Evolutionary conservation across 1,284 basidiomycete species (phyloP).

Genomic region (Malassezia brasiliensis): DNA sequence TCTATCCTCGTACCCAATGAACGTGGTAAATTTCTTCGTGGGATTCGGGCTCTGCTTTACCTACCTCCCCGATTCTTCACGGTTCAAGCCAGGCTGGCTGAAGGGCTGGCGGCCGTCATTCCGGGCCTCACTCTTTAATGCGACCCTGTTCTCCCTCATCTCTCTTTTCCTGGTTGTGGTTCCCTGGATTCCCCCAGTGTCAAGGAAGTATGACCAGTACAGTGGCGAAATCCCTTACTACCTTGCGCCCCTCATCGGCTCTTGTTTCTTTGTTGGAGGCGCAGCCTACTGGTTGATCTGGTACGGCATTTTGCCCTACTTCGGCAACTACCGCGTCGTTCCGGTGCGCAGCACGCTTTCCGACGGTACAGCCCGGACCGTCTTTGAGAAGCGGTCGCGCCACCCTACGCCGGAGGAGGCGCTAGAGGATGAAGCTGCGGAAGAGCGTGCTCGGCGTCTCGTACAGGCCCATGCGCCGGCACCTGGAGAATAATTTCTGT

Average conservation of each 20-base stretch:
- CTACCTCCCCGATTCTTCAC: constrained; percentile 20
- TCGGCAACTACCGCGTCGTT: constrained; percentile 52
- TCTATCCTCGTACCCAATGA: constrained; percentile 55
- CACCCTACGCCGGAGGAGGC: background rate
- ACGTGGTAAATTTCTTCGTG: constrained; percentile 53
- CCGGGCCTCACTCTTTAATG: constrained; percentile 52
- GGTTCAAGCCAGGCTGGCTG: constrained; percentile 16
- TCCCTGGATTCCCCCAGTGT: constrained; percentile 54
- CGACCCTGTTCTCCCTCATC: constrained; percentile 55
- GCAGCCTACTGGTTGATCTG: constrained; percentile 57
- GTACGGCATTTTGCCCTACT: constrained; percentile 50
- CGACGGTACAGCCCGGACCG: constrained; percentile 57
- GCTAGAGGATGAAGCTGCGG: no score
- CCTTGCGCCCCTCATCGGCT: constrained; percentile 24
- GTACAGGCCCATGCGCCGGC: no score
- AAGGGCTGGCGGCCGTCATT: constrained; percentile 32
- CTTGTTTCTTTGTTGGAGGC: constrained; percentile 48
- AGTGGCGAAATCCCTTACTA: constrained; percentile 19
- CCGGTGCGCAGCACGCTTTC: constrained; percentile 37
- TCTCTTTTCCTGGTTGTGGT: constrained; percentile 55
- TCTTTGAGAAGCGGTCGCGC: constrained; percentile 5
- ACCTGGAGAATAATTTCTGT: no score
- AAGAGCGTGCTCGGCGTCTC: no score
- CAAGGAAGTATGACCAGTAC: background rate
- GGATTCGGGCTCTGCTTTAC: constrained; percentile 54